Percentiles rank a stretch among this genome's conserved stretches.
These are phyloP conservation scores for Leishmania gerbilli DNA, from an alignment of 208 protist genomes.

Conservation along the genomic window DNA sequence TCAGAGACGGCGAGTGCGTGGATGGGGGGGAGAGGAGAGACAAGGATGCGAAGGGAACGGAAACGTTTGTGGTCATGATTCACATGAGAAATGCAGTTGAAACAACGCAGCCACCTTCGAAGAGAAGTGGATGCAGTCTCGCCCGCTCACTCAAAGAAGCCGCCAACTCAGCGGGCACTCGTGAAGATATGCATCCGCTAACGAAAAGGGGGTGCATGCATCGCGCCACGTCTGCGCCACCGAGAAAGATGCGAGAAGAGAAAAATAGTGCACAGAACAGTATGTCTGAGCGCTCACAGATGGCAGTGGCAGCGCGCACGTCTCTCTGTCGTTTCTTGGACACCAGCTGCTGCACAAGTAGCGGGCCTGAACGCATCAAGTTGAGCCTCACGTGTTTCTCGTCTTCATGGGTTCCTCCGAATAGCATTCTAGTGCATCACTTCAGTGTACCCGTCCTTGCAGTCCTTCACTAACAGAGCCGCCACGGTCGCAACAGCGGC, in stretches of 20 bases:
- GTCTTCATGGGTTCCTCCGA: neutral
- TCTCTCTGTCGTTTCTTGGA: neutral
- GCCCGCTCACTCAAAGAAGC: neutral
- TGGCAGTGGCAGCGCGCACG: neutral
- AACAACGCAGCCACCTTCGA: neutral
- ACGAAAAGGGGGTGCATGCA: neutral
- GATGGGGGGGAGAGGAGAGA: neutral
- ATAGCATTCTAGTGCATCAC: neutral
- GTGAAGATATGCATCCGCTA: neutral
- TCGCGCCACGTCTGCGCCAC: neutral
- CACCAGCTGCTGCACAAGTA: neutral
- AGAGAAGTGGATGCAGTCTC: neutral
- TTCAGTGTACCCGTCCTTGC: neutral
- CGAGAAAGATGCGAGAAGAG: neutral
- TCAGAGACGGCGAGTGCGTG: neutral
- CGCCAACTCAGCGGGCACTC: neutral
- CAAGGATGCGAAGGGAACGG: neutral
- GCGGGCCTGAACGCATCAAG: neutral
- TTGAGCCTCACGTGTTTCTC: neutral
- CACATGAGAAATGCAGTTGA: neutral
- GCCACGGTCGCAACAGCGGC: neutral
- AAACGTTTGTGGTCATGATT: neutral
- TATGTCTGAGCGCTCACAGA: neutral
- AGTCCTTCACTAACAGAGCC: neutral
- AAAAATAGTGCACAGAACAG: neutral